A percentile compares a stretch with the other conserved stretches of the same genome.
Evolutionary conservation across 495 filamentous ascomycete genomes (phyloP).

Genomic region (Tuber indicum): DNA sequence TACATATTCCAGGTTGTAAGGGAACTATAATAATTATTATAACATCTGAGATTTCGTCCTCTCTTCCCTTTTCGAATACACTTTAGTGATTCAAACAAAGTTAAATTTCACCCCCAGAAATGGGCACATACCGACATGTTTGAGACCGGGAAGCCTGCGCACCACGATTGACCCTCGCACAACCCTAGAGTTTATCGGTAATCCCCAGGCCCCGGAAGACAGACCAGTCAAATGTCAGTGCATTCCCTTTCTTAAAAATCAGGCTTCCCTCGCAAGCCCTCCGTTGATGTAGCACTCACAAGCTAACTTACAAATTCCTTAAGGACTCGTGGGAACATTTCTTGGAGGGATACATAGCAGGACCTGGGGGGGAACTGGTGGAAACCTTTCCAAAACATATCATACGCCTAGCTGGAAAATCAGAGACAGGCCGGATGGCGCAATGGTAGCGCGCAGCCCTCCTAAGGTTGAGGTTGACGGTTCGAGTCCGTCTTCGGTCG

Average conservation of each 20-base stretch:
- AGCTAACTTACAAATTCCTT: not conserved
- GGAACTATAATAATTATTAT: too few species aligned
- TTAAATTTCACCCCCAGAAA: not conserved
- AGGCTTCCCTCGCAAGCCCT: not conserved
- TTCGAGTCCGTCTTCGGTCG: slow-evolving; percentile 28
- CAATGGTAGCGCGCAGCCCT: slow-evolving; percentile 26
- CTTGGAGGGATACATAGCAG: not conserved
- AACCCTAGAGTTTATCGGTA: not conserved
- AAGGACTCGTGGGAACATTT: not conserved
- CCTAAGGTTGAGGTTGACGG: slow-evolving; percentile 31
- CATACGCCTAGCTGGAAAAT: too few species aligned
- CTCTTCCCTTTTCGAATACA: not conserved
- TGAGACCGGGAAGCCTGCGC: not conserved
- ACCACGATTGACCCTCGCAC: not conserved
- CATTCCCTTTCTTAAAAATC: not conserved
- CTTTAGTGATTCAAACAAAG: not conserved
- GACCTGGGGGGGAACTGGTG: not conserved
- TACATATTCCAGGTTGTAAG: not conserved
- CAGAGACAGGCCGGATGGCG: slow-evolving; percentile 10
- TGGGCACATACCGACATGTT: not conserved
- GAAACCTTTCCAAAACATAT: not conserved
- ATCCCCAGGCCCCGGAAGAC: not conserved
- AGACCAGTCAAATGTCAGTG: not conserved
- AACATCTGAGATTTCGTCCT: not conserved
- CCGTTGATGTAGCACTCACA: not conserved